Conservation (phyloP, 2,329 filamentous ascomycete species). For the Talaromyces pinophilus region DNA sequence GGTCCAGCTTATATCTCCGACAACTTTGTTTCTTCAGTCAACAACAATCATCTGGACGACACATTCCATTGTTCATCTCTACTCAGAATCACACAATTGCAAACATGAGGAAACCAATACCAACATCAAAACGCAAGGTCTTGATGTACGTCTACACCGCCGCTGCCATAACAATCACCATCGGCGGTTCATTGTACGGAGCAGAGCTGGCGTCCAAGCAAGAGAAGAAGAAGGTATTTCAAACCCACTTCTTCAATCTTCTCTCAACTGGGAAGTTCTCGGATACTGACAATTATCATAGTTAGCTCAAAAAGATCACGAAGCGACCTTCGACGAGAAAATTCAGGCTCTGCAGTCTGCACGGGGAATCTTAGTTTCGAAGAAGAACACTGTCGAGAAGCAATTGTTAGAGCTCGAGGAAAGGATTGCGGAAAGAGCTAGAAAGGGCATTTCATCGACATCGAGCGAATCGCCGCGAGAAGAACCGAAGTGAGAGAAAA, state of each 20-base stretch:
- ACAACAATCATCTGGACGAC: not conserved
- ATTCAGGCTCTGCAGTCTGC: constrained; percentile 56
- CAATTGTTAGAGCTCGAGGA: constrained; percentile 57
- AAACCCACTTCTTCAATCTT: not conserved
- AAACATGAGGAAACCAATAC: constrained; percentile 8
- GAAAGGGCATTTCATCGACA: constrained; percentile 21
- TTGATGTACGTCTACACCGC: constrained; percentile 57
- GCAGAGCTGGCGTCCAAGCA: constrained; percentile 58
- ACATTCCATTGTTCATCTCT: not conserved
- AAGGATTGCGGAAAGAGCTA: constrained; percentile 43
- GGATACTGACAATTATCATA: constrained; percentile 28
- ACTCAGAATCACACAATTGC: not conserved
- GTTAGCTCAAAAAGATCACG: constrained; percentile 49
- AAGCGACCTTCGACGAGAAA: constrained; percentile 56
- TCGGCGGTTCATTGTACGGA: constrained; percentile 60
- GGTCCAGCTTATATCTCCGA: constrained; percentile 4
- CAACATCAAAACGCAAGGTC: constrained; percentile 38
- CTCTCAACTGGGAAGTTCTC: not conserved
- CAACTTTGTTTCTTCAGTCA: not conserved
- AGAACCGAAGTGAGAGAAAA: constrained; percentile 5
- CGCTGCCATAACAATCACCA: constrained; percentile 58
- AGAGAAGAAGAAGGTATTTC: constrained; percentile 53
- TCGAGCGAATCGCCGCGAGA: constrained; percentile 11
- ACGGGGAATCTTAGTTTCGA: constrained; percentile 52
- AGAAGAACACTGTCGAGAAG: constrained; percentile 56